Evolutionary conservation across 2,329 filamentous ascomycete genomes (phyloP).

Genomic region (Parastagonospora avenae): DNA sequence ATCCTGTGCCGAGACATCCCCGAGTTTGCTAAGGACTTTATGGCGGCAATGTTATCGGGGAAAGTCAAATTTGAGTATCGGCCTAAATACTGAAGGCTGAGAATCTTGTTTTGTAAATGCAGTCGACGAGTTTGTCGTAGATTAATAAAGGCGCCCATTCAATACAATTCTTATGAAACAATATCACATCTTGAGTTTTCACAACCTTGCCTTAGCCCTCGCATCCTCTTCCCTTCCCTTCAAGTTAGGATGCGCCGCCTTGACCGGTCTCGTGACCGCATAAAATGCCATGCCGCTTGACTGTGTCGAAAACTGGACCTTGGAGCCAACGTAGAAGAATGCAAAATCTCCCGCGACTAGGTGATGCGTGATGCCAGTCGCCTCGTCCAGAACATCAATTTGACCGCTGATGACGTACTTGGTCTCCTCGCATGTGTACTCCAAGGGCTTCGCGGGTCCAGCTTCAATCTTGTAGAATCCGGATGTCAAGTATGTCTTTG

Average conservation of each 20-base stretch:
- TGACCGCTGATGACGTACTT: slow-evolving; percentile 25
- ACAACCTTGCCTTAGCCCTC: slow-evolving; percentile 8
- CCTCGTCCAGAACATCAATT: slow-evolving; percentile 25
- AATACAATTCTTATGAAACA: too few relatives aligned
- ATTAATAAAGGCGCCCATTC: too few relatives aligned
- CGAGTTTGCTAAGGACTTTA: too few relatives aligned
- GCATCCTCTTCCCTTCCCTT: slow-evolving; percentile 15
- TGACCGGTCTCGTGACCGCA: slow-evolving; percentile 21
- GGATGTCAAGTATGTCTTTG: slow-evolving; percentile 19
- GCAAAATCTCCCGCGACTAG: slow-evolving; percentile 26
- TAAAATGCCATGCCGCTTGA: slow-evolving; percentile 22
- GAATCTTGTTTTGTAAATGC: too few relatives aligned
- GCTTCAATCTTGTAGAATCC: slow-evolving; percentile 29
- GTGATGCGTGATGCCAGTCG: slow-evolving; percentile 22
- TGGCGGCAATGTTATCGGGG: too few relatives aligned
- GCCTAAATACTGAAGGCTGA: too few relatives aligned
- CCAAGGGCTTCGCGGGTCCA: slow-evolving; percentile 16
- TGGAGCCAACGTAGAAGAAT: slow-evolving; percentile 23
- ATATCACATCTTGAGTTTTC: neutral
- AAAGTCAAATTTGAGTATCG: too few relatives aligned
- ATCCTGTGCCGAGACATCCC: too few relatives aligned
- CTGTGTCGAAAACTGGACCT: slow-evolving; percentile 28
- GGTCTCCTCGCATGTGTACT: slow-evolving; percentile 24
- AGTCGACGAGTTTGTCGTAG: too few relatives aligned
- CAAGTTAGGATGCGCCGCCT: slow-evolving; percentile 14